Conservation (phyloP, 345 rosid genomes). For the Populus nigra region DNA sequence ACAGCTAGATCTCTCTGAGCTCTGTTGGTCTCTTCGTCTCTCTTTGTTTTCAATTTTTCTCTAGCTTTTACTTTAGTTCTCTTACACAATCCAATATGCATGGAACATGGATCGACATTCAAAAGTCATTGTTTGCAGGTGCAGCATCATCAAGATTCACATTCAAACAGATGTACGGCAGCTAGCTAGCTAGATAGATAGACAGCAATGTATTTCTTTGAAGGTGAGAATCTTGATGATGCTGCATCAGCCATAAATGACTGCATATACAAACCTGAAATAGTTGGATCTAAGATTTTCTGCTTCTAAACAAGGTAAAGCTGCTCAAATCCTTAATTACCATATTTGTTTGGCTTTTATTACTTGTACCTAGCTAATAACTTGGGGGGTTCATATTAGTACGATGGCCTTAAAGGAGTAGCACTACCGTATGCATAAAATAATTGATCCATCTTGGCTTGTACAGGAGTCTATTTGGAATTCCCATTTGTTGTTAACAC, state of each 20-base stretch:
- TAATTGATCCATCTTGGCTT: neutral
- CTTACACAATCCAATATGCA: neutral
- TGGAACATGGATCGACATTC: conserved; percentile 3
- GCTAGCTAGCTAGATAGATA: neutral
- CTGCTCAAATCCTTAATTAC: neutral
- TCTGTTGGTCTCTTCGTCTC: neutral
- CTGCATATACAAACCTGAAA: conserved; percentile 11
- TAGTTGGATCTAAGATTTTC: conserved; percentile 17
- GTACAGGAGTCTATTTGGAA: neutral
- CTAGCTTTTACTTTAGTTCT: neutral
- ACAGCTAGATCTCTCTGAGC: neutral
- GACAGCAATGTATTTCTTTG: neutral
- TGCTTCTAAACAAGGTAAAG: conserved; percentile 2
- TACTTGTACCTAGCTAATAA: too few relatives aligned
- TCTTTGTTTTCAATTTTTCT: neutral
- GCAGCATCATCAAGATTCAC: conserved; percentile 78
- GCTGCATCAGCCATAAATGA: conserved; percentile 72
- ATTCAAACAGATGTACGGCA: conserved; percentile 23
- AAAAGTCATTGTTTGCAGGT: conserved; percentile 54
- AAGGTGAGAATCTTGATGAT: conserved; percentile 80
- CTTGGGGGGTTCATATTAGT: neutral
- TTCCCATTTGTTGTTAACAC: neutral
- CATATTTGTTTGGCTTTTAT: neutral
- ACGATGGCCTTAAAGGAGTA: neutral
- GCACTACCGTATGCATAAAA: neutral